Evolutionary conservation across 2,329 filamentous ascomycete species (phyloP).

Genomic region (Sarocladium kiliense): DNA sequence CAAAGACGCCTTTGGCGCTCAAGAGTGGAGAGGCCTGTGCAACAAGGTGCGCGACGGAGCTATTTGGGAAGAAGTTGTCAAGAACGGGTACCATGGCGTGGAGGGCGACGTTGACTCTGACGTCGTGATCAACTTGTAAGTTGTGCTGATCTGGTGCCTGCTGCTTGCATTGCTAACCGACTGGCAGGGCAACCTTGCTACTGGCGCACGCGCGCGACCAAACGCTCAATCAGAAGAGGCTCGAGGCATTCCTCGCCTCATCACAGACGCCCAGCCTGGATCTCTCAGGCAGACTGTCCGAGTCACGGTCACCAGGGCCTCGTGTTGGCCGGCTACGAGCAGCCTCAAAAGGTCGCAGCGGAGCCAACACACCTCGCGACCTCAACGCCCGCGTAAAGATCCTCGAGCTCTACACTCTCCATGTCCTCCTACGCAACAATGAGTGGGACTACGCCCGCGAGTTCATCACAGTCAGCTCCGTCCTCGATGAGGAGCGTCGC

Average conservation of each 20-base stretch:
- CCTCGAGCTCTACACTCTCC: conserved; percentile 89
- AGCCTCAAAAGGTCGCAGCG: conserved; percentile 47
- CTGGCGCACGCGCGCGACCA: conserved; percentile 87
- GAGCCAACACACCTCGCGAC: conserved; percentile 78
- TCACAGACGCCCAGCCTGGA: conserved; percentile 69
- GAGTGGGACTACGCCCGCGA: conserved; percentile 95
- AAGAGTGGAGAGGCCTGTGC: conserved; percentile 78
- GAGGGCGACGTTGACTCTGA: conserved; percentile 93
- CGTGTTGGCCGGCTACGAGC: conserved; percentile 35
- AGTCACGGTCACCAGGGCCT: conserved; percentile 31
- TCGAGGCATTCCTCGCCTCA: conserved; percentile 84
- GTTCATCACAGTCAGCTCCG: conserved; percentile 80
- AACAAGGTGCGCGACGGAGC: conserved; percentile 81
- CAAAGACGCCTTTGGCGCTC: conserved; percentile 78
- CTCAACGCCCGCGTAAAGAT: conserved; percentile 83
- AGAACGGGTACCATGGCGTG: conserved; percentile 78
- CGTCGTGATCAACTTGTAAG: conserved; percentile 83
- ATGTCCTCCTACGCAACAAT: conserved; percentile 86
- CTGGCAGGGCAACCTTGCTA: conserved; percentile 72
- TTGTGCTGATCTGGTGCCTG: conserved; percentile 9
- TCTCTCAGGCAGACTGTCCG: conserved; percentile 58
- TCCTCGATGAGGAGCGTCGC: conserved; percentile 86
- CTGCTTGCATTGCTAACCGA: conserved; percentile 14
- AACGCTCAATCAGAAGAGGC: conserved; percentile 73
- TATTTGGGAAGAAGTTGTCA: conserved; percentile 92